Evolutionary conservation across 164 flowering plant genomes (phyloP).

Genomic region (Piper betle): DNA sequence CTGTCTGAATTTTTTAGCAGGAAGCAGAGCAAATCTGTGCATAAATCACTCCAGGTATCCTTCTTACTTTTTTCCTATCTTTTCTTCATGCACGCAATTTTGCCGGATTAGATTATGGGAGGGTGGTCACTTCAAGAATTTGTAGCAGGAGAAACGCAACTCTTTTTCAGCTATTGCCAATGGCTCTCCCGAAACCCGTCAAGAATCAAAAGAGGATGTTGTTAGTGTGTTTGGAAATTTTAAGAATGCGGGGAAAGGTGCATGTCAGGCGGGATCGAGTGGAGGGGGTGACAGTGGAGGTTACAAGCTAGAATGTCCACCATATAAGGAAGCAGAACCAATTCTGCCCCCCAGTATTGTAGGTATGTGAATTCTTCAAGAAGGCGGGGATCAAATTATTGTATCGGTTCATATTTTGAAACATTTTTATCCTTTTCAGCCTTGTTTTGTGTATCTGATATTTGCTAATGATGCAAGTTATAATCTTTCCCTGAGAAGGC

Average conservation of each 20-base stretch:
- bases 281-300: not conserved
- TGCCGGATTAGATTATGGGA: no score
- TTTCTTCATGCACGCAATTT: not conserved
- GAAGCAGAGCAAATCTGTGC: not conserved
- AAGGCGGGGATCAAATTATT: no score
- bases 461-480: no score
- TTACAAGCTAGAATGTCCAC: not conserved
- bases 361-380: not conserved
- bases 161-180: not conserved
- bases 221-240: not conserved
- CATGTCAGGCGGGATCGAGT: not conserved
- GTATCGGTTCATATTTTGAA: no score
- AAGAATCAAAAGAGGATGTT: not conserved
- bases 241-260: not conserved
- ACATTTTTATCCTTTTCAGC: no score
- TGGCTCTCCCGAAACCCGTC: not conserved
- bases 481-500: no score
- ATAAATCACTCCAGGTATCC: not conserved
- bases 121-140: not conserved
- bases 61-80: not conserved
- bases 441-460: no score
- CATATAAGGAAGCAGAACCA: not conserved
- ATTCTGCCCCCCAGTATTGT: not conserved
- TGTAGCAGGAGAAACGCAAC: not conserved
- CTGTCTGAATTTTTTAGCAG: constrained; percentile 1